Conservation (phyloP, 2,329 filamentous ascomycete genomes). For the Penicillium psychrosexuale region DNA sequence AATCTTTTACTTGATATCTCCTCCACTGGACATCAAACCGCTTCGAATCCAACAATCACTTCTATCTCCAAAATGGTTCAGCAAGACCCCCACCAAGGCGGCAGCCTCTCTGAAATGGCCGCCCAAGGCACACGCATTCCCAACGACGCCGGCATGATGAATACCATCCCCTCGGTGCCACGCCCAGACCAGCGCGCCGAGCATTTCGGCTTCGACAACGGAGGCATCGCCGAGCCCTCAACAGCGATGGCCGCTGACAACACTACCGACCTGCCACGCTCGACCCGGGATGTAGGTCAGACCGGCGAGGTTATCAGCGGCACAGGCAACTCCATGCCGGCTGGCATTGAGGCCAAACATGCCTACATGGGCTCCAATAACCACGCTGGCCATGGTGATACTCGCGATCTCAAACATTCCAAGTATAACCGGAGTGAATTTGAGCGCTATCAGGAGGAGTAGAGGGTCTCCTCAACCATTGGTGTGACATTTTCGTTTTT, state of each 20-base stretch:
- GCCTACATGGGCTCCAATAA: conserved; percentile 28
- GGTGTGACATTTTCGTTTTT: background rate
- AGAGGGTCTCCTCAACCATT: background rate
- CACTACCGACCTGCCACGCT: conserved; percentile 46
- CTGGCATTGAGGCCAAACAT: conserved; percentile 39
- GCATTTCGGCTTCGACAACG: conserved; percentile 32
- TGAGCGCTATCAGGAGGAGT: conserved; percentile 30
- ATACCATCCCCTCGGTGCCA: conserved; percentile 49
- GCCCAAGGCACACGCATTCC: conserved; percentile 41
- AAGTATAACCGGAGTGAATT: conserved; percentile 36
- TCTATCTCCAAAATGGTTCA: conserved; percentile 16
- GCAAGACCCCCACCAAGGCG: conserved; percentile 34
- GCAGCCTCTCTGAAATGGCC: conserved; percentile 42
- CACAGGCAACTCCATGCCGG: conserved; percentile 40
- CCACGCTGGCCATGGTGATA: conserved; percentile 38
- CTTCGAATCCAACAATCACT: background rate
- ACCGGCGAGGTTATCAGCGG: conserved; percentile 41
- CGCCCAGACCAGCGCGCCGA: conserved; percentile 47
- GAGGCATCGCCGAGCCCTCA: conserved; percentile 35
- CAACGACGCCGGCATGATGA: conserved; percentile 45
- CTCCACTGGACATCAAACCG: background rate
- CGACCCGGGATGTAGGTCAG: conserved; percentile 34
- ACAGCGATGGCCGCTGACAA: conserved; percentile 49
- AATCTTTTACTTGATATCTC: too few species aligned
- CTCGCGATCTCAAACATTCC: conserved; percentile 41